Evolutionary conservation across 306 rosid species (phyloP), one percentile per base, ranked within the genome.

Genomic region (Corylus avellana): DNA sequence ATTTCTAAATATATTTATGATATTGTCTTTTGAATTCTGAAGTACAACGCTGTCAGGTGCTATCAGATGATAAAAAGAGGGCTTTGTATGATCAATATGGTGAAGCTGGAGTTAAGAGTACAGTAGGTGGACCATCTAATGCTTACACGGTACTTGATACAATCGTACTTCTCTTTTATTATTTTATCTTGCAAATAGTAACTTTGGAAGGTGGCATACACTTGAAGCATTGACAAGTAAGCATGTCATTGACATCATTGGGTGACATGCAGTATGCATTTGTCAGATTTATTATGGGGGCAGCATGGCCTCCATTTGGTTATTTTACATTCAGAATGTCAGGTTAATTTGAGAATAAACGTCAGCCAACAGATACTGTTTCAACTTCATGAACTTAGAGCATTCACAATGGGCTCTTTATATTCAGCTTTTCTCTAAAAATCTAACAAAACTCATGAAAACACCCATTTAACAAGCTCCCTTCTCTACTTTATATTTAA

Each of bases 21-120:
- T 77, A 78, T 82, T 75, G 78, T 87, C 92, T 85, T 85, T 88
- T 92, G 86, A 91, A 83, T 88, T 91, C 87, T 84, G 85, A 88
- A 88, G 91, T 90, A 80, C 79, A 50, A 85, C 84, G 71, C 80
- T 92, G 90, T 82, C 98, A 95, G 98, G 98, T 95, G 84, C 90
- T 95, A 89, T 92, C 98, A 91, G 98, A 92, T 85, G 98, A 95
- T 80, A 91, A 95, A 76, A 92, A 95, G 87, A 90, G 98, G 84
- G 91, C 98, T 78, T 79, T 92, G 78, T 95, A 95, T 86, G 98
- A 95, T 90, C 97, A 89, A 84, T 95, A 90, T 83, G 98, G 98
- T 2, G 98, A 95, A 88, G 97, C 97, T 55, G 98, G 98, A 71
- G 92, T 95, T 80, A 95, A 90, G 86, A 91, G 98, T 80, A 57